Base-by-base conservation (phyloP, 371 early-diverging fungal species). In the Syncephalastrum sp. region DNA sequence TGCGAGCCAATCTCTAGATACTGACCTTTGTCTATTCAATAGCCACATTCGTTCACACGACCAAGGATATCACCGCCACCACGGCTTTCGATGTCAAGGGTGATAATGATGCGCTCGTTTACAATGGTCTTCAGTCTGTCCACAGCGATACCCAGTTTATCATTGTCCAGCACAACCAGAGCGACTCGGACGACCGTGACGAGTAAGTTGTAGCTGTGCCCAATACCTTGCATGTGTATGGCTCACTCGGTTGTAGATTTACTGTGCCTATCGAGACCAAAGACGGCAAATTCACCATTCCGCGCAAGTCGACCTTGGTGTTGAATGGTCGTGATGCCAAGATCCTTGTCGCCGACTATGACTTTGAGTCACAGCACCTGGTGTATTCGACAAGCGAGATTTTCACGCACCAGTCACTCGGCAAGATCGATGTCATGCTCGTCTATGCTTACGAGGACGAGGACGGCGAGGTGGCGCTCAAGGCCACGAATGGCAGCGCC, bases 321-420 rank as follows among this genome's bases (percentile, higher is more conserved):
- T 16, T 65, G 17, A 53, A 65, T 27, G 66, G 66, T 29, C 66
- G 61, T 23, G 66, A 65, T 27, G 56, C 66, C 50, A 65, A 65
- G 55, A 49, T 65, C 27, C 45, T 65, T 10, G 38, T 56, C 13
- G 54, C 61, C n/a, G 61, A 65, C 45, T 61, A 57, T n/a, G 41
- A 57, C n/a, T 65, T 65, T 52, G 42, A 61, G 21, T 54, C 57
- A 19, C 66, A 65, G 48, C 66, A 65, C 48, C 42, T 65, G 38
- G 46, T 65, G 6, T 65, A 65, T 19, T 47, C 66, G 12, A 65
- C 66, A 47, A 60, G 61, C 13, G 66, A 65, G 29, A 53, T 65
- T 1, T 61, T 65, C 10, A 65, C 66, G 3, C 61, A 61, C 50
- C 57, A 56, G 15, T 42, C 23, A 15, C 53, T 58, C 10, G 66